phyloP scores from a whole-genome alignment of 139 green algal genomes.

The Chara braunii region DNA sequence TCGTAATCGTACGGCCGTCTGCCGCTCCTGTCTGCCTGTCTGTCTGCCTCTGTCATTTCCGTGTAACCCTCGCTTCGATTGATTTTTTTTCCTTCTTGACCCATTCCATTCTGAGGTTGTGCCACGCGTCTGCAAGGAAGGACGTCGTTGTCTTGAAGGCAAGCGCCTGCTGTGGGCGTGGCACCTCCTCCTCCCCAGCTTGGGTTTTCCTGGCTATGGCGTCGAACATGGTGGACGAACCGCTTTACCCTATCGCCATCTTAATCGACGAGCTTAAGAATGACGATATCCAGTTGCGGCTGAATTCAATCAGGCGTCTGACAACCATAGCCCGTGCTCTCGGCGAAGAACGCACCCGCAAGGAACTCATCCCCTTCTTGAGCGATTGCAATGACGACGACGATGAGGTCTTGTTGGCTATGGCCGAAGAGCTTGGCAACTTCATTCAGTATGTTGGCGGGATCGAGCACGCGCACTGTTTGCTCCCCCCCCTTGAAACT shows the following conservation, averaged over 20 bases:
- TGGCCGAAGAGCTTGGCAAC: conserved; percentile 92
- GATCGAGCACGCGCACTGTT: conserved; percentile 55
- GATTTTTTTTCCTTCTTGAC: no score
- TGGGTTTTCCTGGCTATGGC: no score
- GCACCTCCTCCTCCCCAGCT: no score
- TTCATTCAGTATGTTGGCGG: conserved; percentile 92
- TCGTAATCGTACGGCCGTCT: no score
- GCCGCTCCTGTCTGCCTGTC: no score
- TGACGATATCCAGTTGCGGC: conserved; percentile 80
- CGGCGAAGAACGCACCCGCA: conserved; percentile 83
- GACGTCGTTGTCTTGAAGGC: no score
- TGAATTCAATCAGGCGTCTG: conserved; percentile 86
- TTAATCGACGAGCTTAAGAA: conserved; percentile 74
- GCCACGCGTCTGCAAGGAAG: no score
- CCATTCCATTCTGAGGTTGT: no score
- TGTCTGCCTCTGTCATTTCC: no score
- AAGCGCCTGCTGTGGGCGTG: no score
- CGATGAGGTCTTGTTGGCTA: conserved; percentile 91
- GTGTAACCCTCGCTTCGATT: no score
- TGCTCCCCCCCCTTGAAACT: conserved; percentile 87
- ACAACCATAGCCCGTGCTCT: conserved; percentile 87
- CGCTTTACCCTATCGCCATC: conserved; percentile 75
- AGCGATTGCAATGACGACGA: conserved; percentile 93
- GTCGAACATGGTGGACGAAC: conserved; percentile 44
- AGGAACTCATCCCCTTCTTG: conserved; percentile 96